Evolutionary conservation across 106 monocot genomes (phyloP).

Genomic region (Dioscorea zingiberensis): DNA sequence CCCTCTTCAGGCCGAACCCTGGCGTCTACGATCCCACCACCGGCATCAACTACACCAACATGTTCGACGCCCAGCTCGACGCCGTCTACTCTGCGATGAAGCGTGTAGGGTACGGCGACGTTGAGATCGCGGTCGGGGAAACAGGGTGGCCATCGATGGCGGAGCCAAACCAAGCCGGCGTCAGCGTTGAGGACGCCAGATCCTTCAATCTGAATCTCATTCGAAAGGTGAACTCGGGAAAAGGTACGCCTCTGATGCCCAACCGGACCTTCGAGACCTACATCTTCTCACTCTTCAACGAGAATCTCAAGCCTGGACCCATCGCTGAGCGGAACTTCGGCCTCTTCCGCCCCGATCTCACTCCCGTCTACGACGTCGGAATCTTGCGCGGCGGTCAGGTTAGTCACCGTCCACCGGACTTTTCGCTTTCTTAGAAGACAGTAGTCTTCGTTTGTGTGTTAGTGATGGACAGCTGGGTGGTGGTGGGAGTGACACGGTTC

Average conservation of each 20-base stretch:
- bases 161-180: slow-evolving; percentile 54
- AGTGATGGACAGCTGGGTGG: neutral
- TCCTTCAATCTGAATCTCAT: slow-evolving; percentile 54
- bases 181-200: slow-evolving; percentile 28
- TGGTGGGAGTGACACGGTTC: neutral
- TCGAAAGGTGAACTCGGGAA: slow-evolving; percentile 44
- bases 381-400: slow-evolving; percentile 22
- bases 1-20: slow-evolving; percentile 62
- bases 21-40: slow-evolving; percentile 56
- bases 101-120: slow-evolving; percentile 63
- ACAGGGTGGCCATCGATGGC: slow-evolving; percentile 78
- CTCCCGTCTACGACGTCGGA: slow-evolving; percentile 76
- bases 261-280: slow-evolving; percentile 69
- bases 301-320: slow-evolving; percentile 78
- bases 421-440: too few relatives aligned
- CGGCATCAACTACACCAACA: slow-evolving; percentile 65
- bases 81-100: slow-evolving; percentile 69
- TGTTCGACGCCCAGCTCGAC: slow-evolving; percentile 86
- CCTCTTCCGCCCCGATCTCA: slow-evolving; percentile 54
- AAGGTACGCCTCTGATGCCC: slow-evolving; percentile 86
- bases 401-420: neutral
- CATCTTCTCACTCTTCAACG: slow-evolving; percentile 75
- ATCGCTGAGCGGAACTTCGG: slow-evolving; percentile 73
- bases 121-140: slow-evolving; percentile 78
- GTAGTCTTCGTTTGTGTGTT: neutral